phyloP scores from a whole-genome alignment of 1,284 basidiomycete genomes.

The Heterobasidion annosum region DNA sequence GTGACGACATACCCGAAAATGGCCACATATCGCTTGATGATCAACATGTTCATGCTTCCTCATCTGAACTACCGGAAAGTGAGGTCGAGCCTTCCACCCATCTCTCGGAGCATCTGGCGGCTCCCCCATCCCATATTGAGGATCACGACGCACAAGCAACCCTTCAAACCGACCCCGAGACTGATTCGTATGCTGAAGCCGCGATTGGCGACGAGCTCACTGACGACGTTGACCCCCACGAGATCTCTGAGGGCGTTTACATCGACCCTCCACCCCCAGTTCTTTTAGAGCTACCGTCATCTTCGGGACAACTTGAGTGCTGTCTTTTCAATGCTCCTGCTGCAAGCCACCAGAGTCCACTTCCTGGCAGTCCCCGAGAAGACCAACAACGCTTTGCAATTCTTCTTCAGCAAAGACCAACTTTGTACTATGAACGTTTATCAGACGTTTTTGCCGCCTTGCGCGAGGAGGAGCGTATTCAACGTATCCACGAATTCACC shows the following conservation, averaged over 20 bases:
- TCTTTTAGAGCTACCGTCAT: constrained; percentile 38
- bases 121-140: not conserved
- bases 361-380: constrained; percentile 8
- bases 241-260: constrained; percentile 61
- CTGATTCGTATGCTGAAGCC: not conserved
- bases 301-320: constrained; percentile 31
- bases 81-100: not conserved
- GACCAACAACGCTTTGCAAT: constrained; percentile 16
- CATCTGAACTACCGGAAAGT: not conserved
- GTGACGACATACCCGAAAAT: not conserved
- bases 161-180: too few species aligned
- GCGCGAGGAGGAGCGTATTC: constrained; percentile 47
- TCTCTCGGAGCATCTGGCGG: not conserved
- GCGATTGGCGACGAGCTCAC: constrained; percentile 8
- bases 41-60: not conserved
- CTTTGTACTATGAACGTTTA: constrained; percentile 66
- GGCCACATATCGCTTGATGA: not conserved
- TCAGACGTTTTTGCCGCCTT: constrained; percentile 59
- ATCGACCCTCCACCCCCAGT: constrained; percentile 71
- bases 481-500: constrained; percentile 32
- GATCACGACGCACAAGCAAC: not conserved
- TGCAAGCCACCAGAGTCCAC: constrained; percentile 20
- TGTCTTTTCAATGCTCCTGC: constrained; percentile 51
- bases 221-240: constrained; percentile 38
- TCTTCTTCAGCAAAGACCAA: constrained; percentile 51